phyloP scores from a whole-genome alignment of 805 yeast genomes.

The Komagataella populi region DNA sequence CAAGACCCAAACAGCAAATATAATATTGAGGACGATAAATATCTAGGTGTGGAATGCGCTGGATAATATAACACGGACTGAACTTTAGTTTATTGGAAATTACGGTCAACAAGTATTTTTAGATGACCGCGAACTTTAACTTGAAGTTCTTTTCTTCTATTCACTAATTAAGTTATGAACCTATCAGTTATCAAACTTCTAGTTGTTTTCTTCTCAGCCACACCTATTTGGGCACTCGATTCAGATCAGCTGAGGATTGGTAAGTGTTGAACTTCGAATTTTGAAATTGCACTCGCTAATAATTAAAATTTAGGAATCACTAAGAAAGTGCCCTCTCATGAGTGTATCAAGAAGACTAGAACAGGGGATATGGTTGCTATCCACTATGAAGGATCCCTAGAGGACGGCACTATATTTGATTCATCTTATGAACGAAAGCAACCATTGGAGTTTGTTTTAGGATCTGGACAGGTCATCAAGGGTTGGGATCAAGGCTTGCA shows the following conservation, averaged over 20 bases:
- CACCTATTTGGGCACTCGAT: not conserved
- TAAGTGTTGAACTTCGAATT: not conserved
- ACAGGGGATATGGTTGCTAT: constrained; percentile 60
- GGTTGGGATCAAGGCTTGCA: constrained; percentile 88
- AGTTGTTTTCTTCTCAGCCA: not conserved
- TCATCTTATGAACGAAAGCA: constrained; percentile 47
- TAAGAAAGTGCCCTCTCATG: constrained; percentile 30
- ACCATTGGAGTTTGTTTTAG: constrained; percentile 66
- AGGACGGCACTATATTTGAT: constrained; percentile 64
- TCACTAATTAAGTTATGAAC: not conserved
- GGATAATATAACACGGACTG: too few relatives aligned
- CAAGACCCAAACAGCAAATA: too few relatives aligned
- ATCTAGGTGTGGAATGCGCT: too few relatives aligned
- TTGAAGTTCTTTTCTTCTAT: too few relatives aligned
- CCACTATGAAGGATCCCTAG: constrained; percentile 66
- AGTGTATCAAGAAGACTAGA: constrained; percentile 44
- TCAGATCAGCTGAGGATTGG: constrained; percentile 1
- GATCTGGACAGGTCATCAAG: constrained; percentile 64
- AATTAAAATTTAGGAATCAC: constrained; percentile 22
- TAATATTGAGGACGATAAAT: too few relatives aligned
- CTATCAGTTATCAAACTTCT: not conserved
- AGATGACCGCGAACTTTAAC: too few relatives aligned
- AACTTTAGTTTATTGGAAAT: too few relatives aligned
- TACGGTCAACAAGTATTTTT: too few relatives aligned
- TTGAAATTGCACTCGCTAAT: not conserved